Evolutionary conservation across 2,329 filamentous ascomycete genomes (phyloP).

Genomic region (Torrubiellomyces zombiae): DNA sequence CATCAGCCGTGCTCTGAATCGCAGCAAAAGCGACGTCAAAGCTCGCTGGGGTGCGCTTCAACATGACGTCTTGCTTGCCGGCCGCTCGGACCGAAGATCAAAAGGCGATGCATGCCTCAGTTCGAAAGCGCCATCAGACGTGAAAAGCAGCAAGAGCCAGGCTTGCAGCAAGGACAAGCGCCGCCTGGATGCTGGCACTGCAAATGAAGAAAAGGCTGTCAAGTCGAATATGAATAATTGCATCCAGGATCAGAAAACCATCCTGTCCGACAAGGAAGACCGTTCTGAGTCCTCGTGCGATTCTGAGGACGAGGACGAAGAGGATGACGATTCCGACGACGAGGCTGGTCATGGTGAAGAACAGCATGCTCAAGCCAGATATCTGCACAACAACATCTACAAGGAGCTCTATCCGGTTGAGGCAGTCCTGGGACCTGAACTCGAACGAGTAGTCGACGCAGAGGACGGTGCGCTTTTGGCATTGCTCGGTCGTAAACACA

Average conservation of each 20-base stretch:
- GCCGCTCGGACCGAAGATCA: too few relatives aligned
- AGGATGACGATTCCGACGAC: background rate
- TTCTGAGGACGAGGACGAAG: slow-evolving; percentile 1
- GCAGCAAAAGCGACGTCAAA: slow-evolving; percentile 13
- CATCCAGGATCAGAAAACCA: slow-evolving; percentile 10
- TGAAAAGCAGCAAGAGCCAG: too few relatives aligned
- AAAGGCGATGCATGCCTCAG: too few relatives aligned
- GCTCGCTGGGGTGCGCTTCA: too few relatives aligned
- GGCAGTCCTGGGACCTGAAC: slow-evolving; percentile 5
- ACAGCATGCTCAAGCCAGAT: slow-evolving; percentile 9
- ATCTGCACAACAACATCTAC: slow-evolving; percentile 16
- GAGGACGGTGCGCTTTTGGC: slow-evolving; percentile 19
- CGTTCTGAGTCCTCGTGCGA: too few relatives aligned
- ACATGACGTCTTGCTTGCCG: too few relatives aligned
- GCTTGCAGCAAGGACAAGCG: too few relatives aligned
- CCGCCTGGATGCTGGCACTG: too few relatives aligned
- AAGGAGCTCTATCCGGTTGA: slow-evolving; percentile 13
- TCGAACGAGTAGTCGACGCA: slow-evolving; percentile 11
- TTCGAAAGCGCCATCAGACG: too few relatives aligned
- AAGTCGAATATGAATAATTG: too few relatives aligned
- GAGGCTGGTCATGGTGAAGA: background rate
- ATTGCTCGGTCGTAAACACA: slow-evolving; percentile 16
- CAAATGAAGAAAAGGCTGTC: too few relatives aligned
- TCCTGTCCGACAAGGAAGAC: slow-evolving; percentile 1
- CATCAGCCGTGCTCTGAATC: slow-evolving; percentile 13